A percentile compares a stretch with the other conserved stretches of the same genome.
Evolutionary conservation across 1,139 yeast genomes (phyloP).

Genomic region (Wickerhamiella pararugosa): DNA sequence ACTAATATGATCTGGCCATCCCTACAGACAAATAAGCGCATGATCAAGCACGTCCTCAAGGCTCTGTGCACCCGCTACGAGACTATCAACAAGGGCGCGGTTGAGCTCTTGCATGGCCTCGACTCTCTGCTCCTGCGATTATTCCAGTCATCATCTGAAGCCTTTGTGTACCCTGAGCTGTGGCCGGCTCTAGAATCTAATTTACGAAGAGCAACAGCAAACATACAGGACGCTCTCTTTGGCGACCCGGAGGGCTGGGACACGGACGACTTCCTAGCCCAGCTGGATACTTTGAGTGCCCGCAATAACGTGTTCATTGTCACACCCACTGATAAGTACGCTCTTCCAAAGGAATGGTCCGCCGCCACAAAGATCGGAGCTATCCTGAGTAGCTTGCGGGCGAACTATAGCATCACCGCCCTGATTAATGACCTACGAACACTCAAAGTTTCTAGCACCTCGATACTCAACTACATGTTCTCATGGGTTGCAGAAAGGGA

Average conservation of each 20-base stretch:
- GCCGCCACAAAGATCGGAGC: conserved; percentile 13
- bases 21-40: conserved; percentile 19
- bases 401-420: conserved; percentile 14
- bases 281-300: conserved; percentile 25
- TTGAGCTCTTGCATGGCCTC: neutral
- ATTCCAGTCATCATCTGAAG: conserved; percentile 43
- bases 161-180: conserved; percentile 59
- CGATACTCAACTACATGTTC: conserved; percentile 9
- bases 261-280: conserved; percentile 10
- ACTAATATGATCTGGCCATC: conserved; percentile 62
- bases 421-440: conserved; percentile 8
- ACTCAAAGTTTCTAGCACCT: neutral
- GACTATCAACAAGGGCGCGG: neutral
- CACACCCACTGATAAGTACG: conserved; percentile 41
- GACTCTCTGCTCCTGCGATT: conserved; percentile 18
- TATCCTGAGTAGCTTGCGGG: conserved; percentile 10
- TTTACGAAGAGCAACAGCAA: conserved; percentile 19
- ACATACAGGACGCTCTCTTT: neutral
- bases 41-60: conserved; percentile 16
- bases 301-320: conserved; percentile 39
- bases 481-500: conserved; percentile 11
- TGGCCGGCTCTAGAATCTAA: conserved; percentile 54
- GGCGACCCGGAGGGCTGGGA: no score
- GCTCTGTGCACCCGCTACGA: conserved; percentile 28
- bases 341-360: conserved; percentile 25